Base-by-base conservation (phyloP, 495 filamentous ascomycete genomes). In the Rusavskia elegans region DNA sequence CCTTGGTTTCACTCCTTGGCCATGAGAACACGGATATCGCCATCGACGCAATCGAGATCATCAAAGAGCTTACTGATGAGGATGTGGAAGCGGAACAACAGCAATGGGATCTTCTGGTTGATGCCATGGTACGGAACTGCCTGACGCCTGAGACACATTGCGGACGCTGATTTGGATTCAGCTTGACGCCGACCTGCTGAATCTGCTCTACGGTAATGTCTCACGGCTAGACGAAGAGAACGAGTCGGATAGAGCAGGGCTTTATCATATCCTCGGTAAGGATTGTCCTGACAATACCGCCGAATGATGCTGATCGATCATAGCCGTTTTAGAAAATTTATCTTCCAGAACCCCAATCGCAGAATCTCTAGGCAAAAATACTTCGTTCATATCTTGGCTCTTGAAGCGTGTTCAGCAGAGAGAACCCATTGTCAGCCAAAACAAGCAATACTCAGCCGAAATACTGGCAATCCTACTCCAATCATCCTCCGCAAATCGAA, bases 21-120 rank as follows among this genome's bases (percentile, higher is more conserved):
- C 92, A 97, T 62, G 92, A 99, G 59, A 99, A 99, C 66, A 87
- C 89, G 2, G 92, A 99, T 65, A 94, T 99, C 56, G 89, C 92
- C 7, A 95, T 96, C 55, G 87, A 83, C 59, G 84, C 82, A 0
- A 80, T 96, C 5, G 87, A 97, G 63, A 89, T 95, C 39, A 81
- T 99, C 50, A 79, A 78, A 53, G 92, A 99, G 71, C 67, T 99
- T 56, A 95, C 87, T 17, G 92, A 95, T 61, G 90, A 97, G 61
- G 92, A 96, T 64, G 87, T 96, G 2, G 75, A 83, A 40, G 88
- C 88, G 6, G 79, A 85, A 52, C 81, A 86, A 55, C 78, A 77
- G 48, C 82, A 99, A 64, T 97, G 89, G 87, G 78, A 82, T 58
- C 71, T 61, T 2, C 66, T 99, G 19, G 88, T 92, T 2, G 80